These are phyloP conservation scores for Lobosporangium transversale DNA, from an alignment of 192 early-diverging fungal genomes.

Conservation along the genomic window DNA sequence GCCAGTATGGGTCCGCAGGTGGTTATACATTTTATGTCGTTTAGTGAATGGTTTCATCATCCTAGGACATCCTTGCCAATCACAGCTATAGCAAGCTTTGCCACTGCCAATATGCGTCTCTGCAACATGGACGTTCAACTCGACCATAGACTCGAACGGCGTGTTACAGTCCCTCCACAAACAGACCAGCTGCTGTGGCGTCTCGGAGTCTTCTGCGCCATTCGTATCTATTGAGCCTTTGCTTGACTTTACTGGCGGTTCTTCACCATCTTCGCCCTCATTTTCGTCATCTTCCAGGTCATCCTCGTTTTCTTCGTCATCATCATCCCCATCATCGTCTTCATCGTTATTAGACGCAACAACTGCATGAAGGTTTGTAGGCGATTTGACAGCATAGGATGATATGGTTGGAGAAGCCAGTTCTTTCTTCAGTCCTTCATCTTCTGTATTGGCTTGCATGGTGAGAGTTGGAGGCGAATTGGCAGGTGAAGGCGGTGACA, in stretches of 20 bases:
- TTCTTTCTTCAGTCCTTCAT: slow-evolving; percentile 7
- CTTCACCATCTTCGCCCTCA: slow-evolving; percentile 41
- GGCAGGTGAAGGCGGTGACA: slow-evolving; percentile 16
- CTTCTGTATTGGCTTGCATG: not conserved
- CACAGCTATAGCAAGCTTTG: slow-evolving; percentile 61
- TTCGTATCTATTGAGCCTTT: slow-evolving; percentile 27
- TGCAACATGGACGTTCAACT: slow-evolving; percentile 61
- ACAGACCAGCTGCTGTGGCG: slow-evolving; percentile 57
- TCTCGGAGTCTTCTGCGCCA: slow-evolving; percentile 14
- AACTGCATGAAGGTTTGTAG: slow-evolving; percentile 45
- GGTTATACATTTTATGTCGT: slow-evolving; percentile 77
- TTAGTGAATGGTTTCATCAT: slow-evolving; percentile 70
- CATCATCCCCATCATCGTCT: slow-evolving; percentile 33
- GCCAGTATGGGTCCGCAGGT: slow-evolving; percentile 79
- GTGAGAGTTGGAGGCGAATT: not conserved
- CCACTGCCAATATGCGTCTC: slow-evolving; percentile 67
- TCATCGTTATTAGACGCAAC: slow-evolving; percentile 21
- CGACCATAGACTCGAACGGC: slow-evolving; percentile 50
- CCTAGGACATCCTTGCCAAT: slow-evolving; percentile 58
- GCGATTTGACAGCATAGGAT: slow-evolving; percentile 41
- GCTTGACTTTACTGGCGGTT: slow-evolving; percentile 9
- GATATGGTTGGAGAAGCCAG: slow-evolving; percentile 20
- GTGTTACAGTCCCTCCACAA: slow-evolving; percentile 60
- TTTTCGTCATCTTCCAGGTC: slow-evolving; percentile 38
- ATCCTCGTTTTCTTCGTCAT: slow-evolving; percentile 39